Conservation (phyloP, 352 stramenopile genomes). For the Phytophthora hibernalis region DNA sequence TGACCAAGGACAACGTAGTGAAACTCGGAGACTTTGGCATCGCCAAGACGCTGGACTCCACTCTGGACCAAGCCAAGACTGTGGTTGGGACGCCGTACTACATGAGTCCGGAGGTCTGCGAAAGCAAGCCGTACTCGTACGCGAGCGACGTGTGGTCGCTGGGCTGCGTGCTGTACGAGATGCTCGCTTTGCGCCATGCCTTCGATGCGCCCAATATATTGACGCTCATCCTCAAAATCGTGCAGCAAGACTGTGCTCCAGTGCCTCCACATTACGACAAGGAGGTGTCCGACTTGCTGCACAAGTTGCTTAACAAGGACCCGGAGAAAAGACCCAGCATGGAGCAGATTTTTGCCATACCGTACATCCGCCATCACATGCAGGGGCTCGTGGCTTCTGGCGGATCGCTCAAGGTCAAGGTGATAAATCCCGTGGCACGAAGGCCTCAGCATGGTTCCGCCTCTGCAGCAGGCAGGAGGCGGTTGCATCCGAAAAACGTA, state of each 20-base stretch:
- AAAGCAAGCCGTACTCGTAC: slow-evolving; percentile 93
- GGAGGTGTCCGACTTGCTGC: slow-evolving; percentile 62
- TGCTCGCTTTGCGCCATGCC: slow-evolving; percentile 82
- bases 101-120: slow-evolving; percentile 94
- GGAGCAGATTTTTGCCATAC: slow-evolving; percentile 78
- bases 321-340: slow-evolving; percentile 70
- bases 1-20: slow-evolving; percentile 85
- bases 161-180: slow-evolving; percentile 92
- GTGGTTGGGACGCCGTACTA: slow-evolving; percentile 95
- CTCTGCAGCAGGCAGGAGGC: slow-evolving; percentile 37
- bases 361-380: slow-evolving; percentile 82
- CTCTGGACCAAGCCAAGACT: slow-evolving; percentile 87
- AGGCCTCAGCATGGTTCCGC: slow-evolving; percentile 44
- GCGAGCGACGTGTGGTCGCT: slow-evolving; percentile 94
- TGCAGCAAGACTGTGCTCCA: slow-evolving; percentile 75
- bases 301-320: slow-evolving; percentile 68
- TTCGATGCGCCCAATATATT: slow-evolving; percentile 89
- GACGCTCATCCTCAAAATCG: slow-evolving; percentile 85
- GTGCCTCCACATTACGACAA: slow-evolving; percentile 67
- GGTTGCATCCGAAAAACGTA: slow-evolving; percentile 54
- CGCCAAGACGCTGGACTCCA: slow-evolving; percentile 85
- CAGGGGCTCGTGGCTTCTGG: slow-evolving; percentile 67
- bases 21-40: slow-evolving; percentile 96
- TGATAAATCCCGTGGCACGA: slow-evolving; percentile 39
- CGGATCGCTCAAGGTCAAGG: slow-evolving; percentile 55